These are phyloP conservation scores for Sanghuangporus baumii DNA, from an alignment of 1,284 basidiomycete species.

Conservation along the genomic window DNA sequence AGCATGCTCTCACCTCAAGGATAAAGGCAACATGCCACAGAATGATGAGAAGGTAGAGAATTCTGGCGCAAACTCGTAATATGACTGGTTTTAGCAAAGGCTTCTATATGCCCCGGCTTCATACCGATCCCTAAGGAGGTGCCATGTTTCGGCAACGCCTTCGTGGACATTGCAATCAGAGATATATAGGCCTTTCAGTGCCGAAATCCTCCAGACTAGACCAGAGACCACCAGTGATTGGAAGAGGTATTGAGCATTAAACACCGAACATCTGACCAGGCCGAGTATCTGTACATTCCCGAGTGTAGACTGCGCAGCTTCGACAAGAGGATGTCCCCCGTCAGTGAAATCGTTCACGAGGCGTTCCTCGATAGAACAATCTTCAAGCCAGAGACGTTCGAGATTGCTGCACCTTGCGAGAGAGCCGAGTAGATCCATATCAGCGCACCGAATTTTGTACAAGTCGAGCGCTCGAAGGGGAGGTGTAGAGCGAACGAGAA, in stretches of 20 bases:
- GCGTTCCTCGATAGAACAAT: conserved; percentile 1
- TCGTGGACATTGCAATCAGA: conserved; percentile 8
- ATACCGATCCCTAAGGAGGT: not conserved
- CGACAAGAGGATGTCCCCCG: not conserved
- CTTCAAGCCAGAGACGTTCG: conserved; percentile 12
- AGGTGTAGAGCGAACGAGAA: not conserved
- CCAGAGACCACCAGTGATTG: not conserved
- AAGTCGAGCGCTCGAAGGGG: conserved; percentile 4
- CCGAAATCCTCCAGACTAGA: conserved; percentile 4
- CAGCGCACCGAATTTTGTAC: conserved; percentile 2
- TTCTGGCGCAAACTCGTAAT: not conserved
- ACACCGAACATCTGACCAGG: not conserved
- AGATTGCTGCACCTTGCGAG: not conserved
- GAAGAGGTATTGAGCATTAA: not conserved
- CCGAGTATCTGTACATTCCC: not conserved
- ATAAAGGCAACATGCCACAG: no score
- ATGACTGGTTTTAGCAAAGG: not conserved
- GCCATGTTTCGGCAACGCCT: not conserved
- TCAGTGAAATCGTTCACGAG: not conserved
- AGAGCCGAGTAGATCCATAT: conserved; percentile 6
- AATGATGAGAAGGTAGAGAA: not conserved
- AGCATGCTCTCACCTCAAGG: not conserved
- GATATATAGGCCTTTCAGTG: conserved; percentile 5
- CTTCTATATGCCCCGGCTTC: not conserved
- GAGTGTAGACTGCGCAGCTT: not conserved